These are phyloP conservation scores for Inonotus obliquus DNA, from an alignment of 1,284 basidiomycete species.

Conservation along the genomic window DNA sequence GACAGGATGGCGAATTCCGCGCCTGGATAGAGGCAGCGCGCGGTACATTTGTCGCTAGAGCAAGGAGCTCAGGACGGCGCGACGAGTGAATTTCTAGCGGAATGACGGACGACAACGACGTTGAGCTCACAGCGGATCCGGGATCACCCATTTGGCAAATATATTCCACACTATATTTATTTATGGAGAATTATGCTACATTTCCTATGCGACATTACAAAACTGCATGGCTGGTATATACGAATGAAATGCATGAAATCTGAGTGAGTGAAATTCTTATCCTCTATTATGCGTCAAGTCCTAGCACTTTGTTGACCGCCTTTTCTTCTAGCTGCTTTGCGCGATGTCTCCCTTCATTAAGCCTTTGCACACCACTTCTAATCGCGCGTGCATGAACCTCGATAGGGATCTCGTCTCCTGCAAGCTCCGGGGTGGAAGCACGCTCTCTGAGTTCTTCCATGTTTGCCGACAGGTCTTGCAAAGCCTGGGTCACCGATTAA, in stretches of 20 bases:
- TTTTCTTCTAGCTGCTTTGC: constrained; percentile 34
- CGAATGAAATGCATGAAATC: not conserved
- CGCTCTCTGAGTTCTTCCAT: constrained; percentile 69
- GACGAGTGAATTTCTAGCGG: not conserved
- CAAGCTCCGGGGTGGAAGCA: constrained; percentile 57
- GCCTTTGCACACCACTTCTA: constrained; percentile 52
- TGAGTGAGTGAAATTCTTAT: not conserved
- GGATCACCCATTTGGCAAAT: not conserved
- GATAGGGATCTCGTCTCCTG: constrained; percentile 52
- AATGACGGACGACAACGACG: not conserved
- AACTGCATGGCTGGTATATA: not conserved
- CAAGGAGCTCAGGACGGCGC: not conserved
- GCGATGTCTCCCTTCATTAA: constrained; percentile 49
- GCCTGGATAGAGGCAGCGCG: constrained; percentile 49
- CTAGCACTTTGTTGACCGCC: constrained; percentile 28
- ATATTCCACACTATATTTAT: not conserved
- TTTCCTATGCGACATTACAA: not conserved
- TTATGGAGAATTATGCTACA: not conserved
- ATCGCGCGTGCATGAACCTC: constrained; percentile 72
- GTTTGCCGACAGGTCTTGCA: constrained; percentile 59
- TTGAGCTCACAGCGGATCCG: not conserved
- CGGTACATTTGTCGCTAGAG: constrained; percentile 45
- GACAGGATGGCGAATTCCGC: constrained; percentile 38
- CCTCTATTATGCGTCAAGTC: constrained; percentile 9
- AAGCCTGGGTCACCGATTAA: constrained; percentile 25